phyloP scores from a whole-genome alignment of 805 yeast species.

The Ogataea pignaliae region DNA sequence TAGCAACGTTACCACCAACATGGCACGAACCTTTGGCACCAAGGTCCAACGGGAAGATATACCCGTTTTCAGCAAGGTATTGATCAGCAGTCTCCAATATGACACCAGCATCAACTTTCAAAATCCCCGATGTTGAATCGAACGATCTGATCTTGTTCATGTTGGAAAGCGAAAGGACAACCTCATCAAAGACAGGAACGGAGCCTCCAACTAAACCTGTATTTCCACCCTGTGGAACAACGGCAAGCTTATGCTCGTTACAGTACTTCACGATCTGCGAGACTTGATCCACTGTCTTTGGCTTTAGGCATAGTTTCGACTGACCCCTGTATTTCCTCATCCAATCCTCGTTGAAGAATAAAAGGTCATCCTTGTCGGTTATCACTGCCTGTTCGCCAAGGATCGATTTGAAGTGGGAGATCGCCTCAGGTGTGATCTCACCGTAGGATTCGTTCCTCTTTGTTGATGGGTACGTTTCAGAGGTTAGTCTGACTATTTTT shows the following conservation, averaged over 20 bases:
- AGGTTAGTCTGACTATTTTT: slow-evolving; percentile 42
- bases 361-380: slow-evolving; percentile 59
- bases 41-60: slow-evolving; percentile 86
- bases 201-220: slow-evolving; percentile 96
- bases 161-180: slow-evolving; percentile 63
- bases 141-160: slow-evolving; percentile 79
- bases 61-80: slow-evolving; percentile 72
- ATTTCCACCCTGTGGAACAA: slow-evolving; percentile 97
- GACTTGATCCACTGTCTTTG: slow-evolving; percentile 75
- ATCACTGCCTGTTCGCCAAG: slow-evolving; percentile 47
- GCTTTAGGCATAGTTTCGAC: slow-evolving; percentile 74
- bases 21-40: slow-evolving; percentile 98
- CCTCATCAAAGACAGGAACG: slow-evolving; percentile 87
- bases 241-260: slow-evolving; percentile 69
- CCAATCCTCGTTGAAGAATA: slow-evolving; percentile 83
- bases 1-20: slow-evolving; percentile 91
- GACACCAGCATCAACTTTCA: slow-evolving; percentile 88
- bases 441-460: slow-evolving; percentile 49
- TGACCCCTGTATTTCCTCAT: slow-evolving; percentile 93
- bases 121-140: slow-evolving; percentile 76
- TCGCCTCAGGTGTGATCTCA: slow-evolving; percentile 48
- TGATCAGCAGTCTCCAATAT: slow-evolving; percentile 82
- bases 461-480: slow-evolving; percentile 63
- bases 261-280: slow-evolving; percentile 74
- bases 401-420: slow-evolving; percentile 56